Percentiles rank a stretch among this genome's conserved stretches.
phyloP scores from a whole-genome alignment of 768 basidiomycete species.

The Xerocomus brunneocitrinus region DNA sequence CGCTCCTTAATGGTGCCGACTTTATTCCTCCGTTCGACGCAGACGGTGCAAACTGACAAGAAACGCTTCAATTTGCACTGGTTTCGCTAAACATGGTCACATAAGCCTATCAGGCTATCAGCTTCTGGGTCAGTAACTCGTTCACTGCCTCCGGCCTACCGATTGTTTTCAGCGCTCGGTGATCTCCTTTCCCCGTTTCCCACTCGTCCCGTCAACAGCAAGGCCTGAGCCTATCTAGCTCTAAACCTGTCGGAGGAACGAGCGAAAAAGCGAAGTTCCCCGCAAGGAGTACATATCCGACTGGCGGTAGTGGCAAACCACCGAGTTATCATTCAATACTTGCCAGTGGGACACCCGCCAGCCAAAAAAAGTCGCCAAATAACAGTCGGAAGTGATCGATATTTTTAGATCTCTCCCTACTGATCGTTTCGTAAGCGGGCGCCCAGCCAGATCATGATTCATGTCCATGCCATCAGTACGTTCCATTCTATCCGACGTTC shows the following conservation, averaged over 20 bases:
- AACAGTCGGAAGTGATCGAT: no score
- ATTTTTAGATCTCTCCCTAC: background rate
- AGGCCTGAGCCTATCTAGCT: background rate
- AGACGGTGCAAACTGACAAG: no score
- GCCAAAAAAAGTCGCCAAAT: no score
- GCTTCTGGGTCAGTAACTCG: background rate
- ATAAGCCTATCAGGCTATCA: background rate
- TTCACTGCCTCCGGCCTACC: background rate
- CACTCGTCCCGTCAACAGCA: background rate
- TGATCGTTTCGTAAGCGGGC: background rate
- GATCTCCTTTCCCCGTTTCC: background rate
- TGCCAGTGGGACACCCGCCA: no score
- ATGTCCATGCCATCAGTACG: no score
- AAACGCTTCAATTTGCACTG: background rate
- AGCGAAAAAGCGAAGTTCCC: background rate
- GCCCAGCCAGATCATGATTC: no score
- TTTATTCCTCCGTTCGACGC: background rate
- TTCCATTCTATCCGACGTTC: no score
- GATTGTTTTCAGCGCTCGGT: slow-evolving; percentile 1
- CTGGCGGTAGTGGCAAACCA: background rate
- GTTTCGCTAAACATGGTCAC: background rate
- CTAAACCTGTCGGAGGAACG: background rate
- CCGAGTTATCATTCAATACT: background rate
- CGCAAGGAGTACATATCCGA: background rate
- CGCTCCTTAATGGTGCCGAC: background rate